Conservation (phyloP, 306 rosid genomes). For the Sicyos baderoa region DNA sequence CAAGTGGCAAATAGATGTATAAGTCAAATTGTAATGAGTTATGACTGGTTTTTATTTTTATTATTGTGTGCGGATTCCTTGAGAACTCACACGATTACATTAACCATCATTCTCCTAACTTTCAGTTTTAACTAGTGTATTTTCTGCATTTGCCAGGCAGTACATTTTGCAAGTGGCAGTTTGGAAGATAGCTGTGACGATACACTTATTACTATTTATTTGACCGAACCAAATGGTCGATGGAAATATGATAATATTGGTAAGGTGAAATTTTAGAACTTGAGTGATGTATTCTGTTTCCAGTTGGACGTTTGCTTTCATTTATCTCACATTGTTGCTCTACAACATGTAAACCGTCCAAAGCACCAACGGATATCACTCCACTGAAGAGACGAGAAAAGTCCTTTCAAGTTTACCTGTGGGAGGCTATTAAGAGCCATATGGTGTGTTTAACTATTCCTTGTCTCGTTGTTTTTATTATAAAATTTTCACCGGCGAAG, state of each 20-base stretch:
- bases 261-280: slow-evolving; percentile 21
- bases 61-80: neutral
- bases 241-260: slow-evolving; percentile 34
- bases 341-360: slow-evolving; percentile 42
- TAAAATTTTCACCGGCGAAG: neutral
- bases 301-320: neutral
- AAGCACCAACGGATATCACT: slow-evolving; percentile 37
- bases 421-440: slow-evolving; percentile 43
- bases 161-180: slow-evolving; percentile 36
- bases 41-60: neutral
- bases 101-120: neutral
- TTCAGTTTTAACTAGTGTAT: neutral
- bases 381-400: slow-evolving; percentile 58
- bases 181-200: slow-evolving; percentile 39
- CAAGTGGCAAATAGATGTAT: neutral
- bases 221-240: slow-evolving; percentile 27
- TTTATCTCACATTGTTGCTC: slow-evolving; percentile 18
- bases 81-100: neutral
- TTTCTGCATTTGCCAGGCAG: slow-evolving; percentile 35
- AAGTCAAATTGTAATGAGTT: neutral
- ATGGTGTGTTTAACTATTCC: slow-evolving; percentile 38
- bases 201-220: slow-evolving; percentile 30
- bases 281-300: neutral
- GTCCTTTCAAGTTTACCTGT: slow-evolving; percentile 43
- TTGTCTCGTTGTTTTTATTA: neutral